phyloP scores from a whole-genome alignment of 169 alveolate genomes.

The Eimeria necatrix region DNA sequence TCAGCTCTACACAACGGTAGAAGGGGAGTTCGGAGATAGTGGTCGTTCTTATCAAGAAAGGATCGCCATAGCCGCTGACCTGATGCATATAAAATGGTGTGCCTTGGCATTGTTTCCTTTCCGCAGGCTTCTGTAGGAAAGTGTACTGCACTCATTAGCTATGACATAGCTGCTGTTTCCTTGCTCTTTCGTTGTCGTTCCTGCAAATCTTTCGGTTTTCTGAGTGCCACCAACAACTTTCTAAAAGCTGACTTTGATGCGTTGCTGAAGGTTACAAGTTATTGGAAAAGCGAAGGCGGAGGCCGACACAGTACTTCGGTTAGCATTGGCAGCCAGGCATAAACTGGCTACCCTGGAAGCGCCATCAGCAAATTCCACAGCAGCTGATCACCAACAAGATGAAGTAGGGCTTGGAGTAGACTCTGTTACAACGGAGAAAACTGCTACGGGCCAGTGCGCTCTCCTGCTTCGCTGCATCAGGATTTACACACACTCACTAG shows the following conservation, averaged over 20 bases:
- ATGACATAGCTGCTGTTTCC: no score
- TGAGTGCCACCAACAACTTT: background rate
- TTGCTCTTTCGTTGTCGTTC: no score
- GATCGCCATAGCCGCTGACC: constrained; percentile 53
- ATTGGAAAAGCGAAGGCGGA: constrained; percentile 23
- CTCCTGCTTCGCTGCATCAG: constrained; percentile 41
- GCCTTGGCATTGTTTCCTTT: background rate
- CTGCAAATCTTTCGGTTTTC: background rate
- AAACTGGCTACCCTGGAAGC: background rate
- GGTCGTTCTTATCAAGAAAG: background rate
- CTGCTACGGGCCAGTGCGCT: background rate
- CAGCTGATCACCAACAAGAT: background rate
- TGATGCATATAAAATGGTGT: constrained; percentile 40
- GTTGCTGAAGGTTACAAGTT: constrained; percentile 20
- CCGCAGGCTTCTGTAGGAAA: background rate
- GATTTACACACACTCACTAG: background rate
- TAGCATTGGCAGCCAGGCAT: constrained; percentile 21
- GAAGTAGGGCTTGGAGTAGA: background rate
- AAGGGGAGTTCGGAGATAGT: background rate
- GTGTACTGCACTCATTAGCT: no score
- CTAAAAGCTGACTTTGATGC: background rate
- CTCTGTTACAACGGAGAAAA: background rate
- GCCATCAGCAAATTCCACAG: background rate
- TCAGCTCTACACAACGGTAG: background rate
- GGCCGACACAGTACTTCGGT: constrained; percentile 20